Base-by-base conservation (phyloP, 2,329 filamentous ascomycete species). In the Colletotrichum sp. region DNA sequence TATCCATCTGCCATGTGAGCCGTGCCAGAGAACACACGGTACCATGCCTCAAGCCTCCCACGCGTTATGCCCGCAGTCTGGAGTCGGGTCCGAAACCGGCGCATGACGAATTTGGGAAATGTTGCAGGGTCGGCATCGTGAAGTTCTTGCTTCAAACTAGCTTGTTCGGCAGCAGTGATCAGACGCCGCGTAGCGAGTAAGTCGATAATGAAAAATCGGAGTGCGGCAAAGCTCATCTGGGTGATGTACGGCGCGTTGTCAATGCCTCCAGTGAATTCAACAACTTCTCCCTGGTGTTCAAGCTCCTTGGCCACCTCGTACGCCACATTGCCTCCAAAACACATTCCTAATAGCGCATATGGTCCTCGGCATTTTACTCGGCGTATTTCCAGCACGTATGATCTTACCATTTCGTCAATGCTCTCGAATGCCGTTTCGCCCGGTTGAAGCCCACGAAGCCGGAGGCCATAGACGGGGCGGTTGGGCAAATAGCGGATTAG, bases 171-270 rank as follows among this genome's bases (percentile, higher is more conserved):
- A 18, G 48, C 14, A 9, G 68, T 64, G 8, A 71, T 64, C 18
- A 71, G 39, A 9, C 59, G 68, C 12, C 68, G 30, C 26, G 68
- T 52, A 9, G 59, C 13, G 24, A 71, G 59, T 26, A 71, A 36
- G n/a, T 71, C 68, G 59, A 71, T 13, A 43, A 71, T 71, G 32
- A 71, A 71, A 10, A 71, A 71, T n/a, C 68, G 57, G 26, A 71
- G 68, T 16, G 68, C 24, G 14, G 68, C 36, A 21, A 71, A 71
- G 39, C 68, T 71, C 68, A 71, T 71, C 32, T 71, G 59, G n/a
- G 24, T 7, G 59, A 71, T 71, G 36, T 71, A 21, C 59, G 68
- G 68, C 26, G 68, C 68, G 28, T 71, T 71, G 57, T 71, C 57
- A 12, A 71, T 64, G n/a, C 68, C 68, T 7, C 68, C 68, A n/a